Evolutionary conservation across 164 flowering plant species (phyloP), one percentile per base, ranked within the genome.

Genomic region (Nymphaea thermarum): DNA sequence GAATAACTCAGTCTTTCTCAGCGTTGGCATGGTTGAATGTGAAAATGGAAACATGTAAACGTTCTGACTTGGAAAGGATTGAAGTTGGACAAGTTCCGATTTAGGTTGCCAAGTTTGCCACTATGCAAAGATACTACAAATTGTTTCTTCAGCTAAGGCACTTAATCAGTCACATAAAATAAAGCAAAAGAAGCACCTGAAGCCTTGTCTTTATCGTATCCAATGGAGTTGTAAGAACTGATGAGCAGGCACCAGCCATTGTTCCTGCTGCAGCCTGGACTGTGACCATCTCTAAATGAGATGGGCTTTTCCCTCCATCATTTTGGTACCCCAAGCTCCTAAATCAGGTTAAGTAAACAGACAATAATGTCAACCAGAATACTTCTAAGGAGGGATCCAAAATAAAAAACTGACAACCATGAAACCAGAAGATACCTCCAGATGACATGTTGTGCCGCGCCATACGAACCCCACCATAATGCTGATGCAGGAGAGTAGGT

Each of bases 401-500:
- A 47, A 47, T 12, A 47, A 3, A 47, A 12, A 6, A 6, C 7
- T 47, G 3, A 2, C 12, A 47, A 7, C 55, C 7, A 3, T 8
- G 8, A 51, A 51, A 51, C 12, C 57, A 51, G 57, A 51, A 15
- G 4, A 15, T 51, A 86, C 94, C 90, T 87, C 94, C 97, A 91
- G 42, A 91, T 82, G 15, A 77, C 44, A 75, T 84, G 88, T 68
- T 91, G 93, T 15, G 87, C 83, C 45, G 91, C 65, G 60, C 87
- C 93, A 81, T 91, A 91, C 5, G 81, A 66, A 59, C 87, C 91
- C 97, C 95, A 91, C 97, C 97, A 91, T 70, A 91, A 86, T 44
- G 97, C 97, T 60, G 83, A 73, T 60, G 95, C 87, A 8, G 97
- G 97, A 42, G 97, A 76, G 60, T 87, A 86, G 43, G 86, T 82